Evolutionary conservation across 352 stramenopile genomes (phyloP), one percentile per base, ranked within the genome.

Genomic region (Globisporangium orthogonon): DNA sequence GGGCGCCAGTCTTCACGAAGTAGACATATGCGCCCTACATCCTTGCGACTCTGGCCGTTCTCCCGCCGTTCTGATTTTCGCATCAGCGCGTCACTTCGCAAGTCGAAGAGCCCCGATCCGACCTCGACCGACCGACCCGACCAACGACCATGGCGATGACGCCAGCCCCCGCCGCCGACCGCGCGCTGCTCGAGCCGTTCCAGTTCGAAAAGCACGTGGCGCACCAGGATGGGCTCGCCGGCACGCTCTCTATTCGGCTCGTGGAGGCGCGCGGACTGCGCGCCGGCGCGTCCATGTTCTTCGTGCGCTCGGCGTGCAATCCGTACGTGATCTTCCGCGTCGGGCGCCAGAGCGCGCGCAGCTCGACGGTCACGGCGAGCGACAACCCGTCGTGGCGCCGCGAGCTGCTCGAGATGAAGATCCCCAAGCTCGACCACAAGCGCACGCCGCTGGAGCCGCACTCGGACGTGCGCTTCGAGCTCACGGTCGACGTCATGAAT

Each of bases 251-350:
- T 30, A 88, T 92, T 52, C 78, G 83, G 0, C 64, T 92, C 14
- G 67, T 92, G 15, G 80, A 85, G 37, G 83, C 83, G 39, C 76
- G 78, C 31, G 84, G 88, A 62, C 68, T 92, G 45, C 80, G 71
- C 18, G 79, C 80, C 18, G 78, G 74, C 9, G 64, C 79, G 29
- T 90, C 83, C 58, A 88, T 92, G 78, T 92, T 92, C 61, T 89
- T 82, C 74, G 70, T 85, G 47, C 83, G 80, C 55, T 88, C 37
- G 37, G 37, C 78, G 39, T 92, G 83, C 63, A 90, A 90, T 46
- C 80, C 83, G 33, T 92, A 92, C 65, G 78, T 92, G 62, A 92
- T 92, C 58, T 92, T 92, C 61, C 80, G 83, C 43, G 56, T 89
- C 30, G 83, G 83, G 41, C 87, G 87, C 61, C 72, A 86, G 56